These are phyloP conservation scores for Didymellaceae sp. DNA, from an alignment of 2,329 filamentous ascomycete species.

Conservation along the genomic window DNA sequence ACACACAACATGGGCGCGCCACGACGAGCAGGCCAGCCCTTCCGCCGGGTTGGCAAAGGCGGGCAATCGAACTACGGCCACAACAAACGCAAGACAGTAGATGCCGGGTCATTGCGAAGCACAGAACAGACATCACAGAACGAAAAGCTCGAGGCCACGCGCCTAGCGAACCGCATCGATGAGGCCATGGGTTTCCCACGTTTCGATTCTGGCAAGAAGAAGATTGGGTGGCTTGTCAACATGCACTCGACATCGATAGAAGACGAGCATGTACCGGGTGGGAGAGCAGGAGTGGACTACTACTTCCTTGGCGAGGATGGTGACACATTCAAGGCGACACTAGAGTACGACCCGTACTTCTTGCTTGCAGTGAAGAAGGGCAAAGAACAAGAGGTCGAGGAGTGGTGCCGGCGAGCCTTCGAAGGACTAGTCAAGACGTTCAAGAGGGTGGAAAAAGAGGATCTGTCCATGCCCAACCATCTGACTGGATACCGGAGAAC, in stretches of 20 bases:
- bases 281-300: conserved; percentile 89
- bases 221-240: conserved; percentile 92
- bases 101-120: conserved; percentile 73
- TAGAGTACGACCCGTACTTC: conserved; percentile 98
- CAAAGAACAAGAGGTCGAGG: conserved; percentile 90
- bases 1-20: conserved; percentile 51
- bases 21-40: conserved; percentile 50
- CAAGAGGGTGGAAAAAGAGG: conserved; percentile 84
- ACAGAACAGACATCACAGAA: conserved; percentile 88
- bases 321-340: conserved; percentile 90
- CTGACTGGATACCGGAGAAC: conserved; percentile 87
- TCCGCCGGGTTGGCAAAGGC: conserved; percentile 52
- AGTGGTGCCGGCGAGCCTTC: conserved; percentile 82
- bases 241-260: conserved; percentile 88
- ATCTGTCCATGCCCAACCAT: conserved; percentile 94
- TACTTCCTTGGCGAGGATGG: conserved; percentile 84
- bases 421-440: conserved; percentile 84
- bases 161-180: conserved; percentile 86
- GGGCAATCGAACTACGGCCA: conserved; percentile 56
- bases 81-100: conserved; percentile 75
- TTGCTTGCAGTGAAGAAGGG: conserved; percentile 88
- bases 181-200: conserved; percentile 93
- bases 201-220: conserved; percentile 86
- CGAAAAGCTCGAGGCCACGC: conserved; percentile 87
- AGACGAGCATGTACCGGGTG: conserved; percentile 82